Evolutionary conservation across 2,329 filamentous ascomycete genomes (phyloP), one percentile per base, ranked within the genome.

Genomic region (Aureobasidium sp.): DNA sequence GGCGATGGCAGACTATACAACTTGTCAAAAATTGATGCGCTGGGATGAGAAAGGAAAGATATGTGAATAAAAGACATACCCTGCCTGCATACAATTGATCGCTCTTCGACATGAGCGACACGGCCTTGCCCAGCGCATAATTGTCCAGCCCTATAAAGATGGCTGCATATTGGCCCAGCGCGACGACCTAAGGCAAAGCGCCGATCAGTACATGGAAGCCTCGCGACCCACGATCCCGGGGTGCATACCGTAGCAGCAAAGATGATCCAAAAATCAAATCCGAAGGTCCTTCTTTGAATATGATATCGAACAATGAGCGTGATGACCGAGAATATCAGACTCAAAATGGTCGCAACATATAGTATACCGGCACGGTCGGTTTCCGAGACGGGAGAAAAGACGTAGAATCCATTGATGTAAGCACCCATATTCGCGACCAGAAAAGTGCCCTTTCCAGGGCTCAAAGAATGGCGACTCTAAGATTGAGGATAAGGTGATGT

Each of bases 321-420:
- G 25, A 70, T 62, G 44, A 68, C 45, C 15, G 68, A 67, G 62
- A 70, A 71, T 22, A 70, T 63, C 42, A 67, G 55, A 41, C 65
- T 64, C 44, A 71, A 63, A n/a, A 71, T 66, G 2, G 66, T 64
- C n/a, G 67, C 67, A 17, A 71, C 70, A 66, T 67, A 71, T 15
- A 70, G 52, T 63, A 68, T 53, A 53, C 70, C 66, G 48, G 68
- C 64, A 65, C 68, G 64, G 59, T 67, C 68, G 42, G 63, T 65
- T 12, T 63, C 62, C 34, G 67, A 68, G 22, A 69, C 62, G 12
- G 67, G 63, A 45, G 61, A 42, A 37, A 62, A 62, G 27, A 34
- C 61, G 44, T 62, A 62, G 61, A 48, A 62, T 17, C 61, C 61
- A 51, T 62, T 49, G 15, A 49, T 56, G 25, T 62, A 62, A 20